These are phyloP conservation scores for Jatropha curcas DNA, from an alignment of 345 rosid species.

Conservation along the genomic window DNA sequence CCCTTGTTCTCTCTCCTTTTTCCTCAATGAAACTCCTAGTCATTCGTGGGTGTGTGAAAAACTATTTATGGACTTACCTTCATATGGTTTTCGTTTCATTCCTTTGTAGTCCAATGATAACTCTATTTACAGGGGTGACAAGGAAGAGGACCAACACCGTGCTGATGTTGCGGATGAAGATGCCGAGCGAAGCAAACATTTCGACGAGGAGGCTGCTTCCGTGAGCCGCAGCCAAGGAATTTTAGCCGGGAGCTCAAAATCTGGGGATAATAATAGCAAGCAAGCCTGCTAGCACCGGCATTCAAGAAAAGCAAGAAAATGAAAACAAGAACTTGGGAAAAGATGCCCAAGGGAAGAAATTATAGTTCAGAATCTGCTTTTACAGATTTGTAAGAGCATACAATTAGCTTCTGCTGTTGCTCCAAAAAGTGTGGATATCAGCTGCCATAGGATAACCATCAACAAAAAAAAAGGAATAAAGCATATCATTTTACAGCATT, in stretches of 20 bases:
- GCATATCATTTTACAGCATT: neutral
- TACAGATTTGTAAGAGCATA: neutral
- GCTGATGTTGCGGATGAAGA: conserved; percentile 42
- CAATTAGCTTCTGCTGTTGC: neutral
- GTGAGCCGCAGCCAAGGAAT: conserved; percentile 3
- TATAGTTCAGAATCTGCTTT: neutral
- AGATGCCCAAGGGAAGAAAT: conserved; percentile 20
- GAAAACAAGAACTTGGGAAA: conserved; percentile 18
- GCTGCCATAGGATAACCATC: neutral
- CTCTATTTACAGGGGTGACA: conserved; percentile 45
- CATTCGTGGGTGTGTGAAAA: too few species aligned
- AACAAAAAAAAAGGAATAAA: neutral
- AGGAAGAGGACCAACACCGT: conserved; percentile 34
- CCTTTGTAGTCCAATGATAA: neutral
- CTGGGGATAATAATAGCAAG: conserved; percentile 15
- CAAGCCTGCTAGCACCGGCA: neutral
- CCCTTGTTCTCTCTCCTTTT: too few species aligned
- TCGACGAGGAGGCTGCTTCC: conserved; percentile 40
- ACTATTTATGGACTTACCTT: neutral
- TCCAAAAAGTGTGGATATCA: neutral
- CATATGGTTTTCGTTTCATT: neutral
- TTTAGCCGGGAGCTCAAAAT: conserved; percentile 24
- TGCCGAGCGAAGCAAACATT: conserved; percentile 37
- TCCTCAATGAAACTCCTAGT: too few species aligned
- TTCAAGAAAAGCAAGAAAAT: neutral